Base-by-base conservation (phyloP, 1,284 basidiomycete genomes). In the Ganoderma resinaceum region DNA sequence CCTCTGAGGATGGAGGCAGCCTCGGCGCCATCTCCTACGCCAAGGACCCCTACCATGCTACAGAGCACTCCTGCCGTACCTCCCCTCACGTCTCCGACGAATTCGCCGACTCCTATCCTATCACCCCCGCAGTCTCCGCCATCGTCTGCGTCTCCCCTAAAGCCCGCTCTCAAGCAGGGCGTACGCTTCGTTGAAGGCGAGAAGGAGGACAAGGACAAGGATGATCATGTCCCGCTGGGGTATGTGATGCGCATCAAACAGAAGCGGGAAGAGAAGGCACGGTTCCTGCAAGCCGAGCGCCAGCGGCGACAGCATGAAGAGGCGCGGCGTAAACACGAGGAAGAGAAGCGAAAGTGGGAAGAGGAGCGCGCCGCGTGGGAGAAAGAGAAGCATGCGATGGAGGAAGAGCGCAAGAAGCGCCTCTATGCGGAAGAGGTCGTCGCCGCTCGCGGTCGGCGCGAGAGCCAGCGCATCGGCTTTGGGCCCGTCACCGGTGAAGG, bases 251-350 rank as follows among this genome's bases (percentile, higher is more conserved):
- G 91, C 61, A 84, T 86, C 76, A 89, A 87, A 80, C 89, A 90
- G 81, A 87, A 87, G 73, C 87, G 88, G 61, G 90, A 91, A 77
- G 87, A 91, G 79, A 92, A 92, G 80, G 88, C 86, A 58, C 84
- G 80, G 40, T 93, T 93, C 74, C 81, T 93, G 72, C 85, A 83
- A 63, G 84, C 85, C 75, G 87, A 93, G 75, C 84, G 85, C 66
- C 83, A 86, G 67, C 83, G 82, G 60, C 84, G 90, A 23, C 80
- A 80, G 60, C 80, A 86, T 66, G 87, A 89, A 68, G 84, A 86
- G 66, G 86, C 86, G 72, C 78, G 85, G 65, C 75, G 74, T 42
- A 80, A 78, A 69, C 82, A 80, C 67, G 87, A 89, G 66, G 80
- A 79, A 38, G 85, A 88, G 74, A 81, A 80, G 61, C 79, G 76